phyloP scores from a whole-genome alignment of 768 basidiomycete species.

The Phylloporus scabripes region DNA sequence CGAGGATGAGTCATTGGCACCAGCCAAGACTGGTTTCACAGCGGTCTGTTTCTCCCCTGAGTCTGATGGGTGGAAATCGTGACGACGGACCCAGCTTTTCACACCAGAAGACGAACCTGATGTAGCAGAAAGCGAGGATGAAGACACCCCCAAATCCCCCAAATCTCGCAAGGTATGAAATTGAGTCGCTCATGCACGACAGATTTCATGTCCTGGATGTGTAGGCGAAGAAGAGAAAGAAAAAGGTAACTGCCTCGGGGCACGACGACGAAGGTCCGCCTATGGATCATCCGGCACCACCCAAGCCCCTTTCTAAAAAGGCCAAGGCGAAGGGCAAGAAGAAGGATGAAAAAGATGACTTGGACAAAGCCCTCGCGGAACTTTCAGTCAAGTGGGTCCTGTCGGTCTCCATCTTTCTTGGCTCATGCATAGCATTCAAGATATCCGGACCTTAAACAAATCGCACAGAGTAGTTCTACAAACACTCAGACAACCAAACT shows the following conservation, averaged over 20 bases:
- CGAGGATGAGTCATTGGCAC: constrained; percentile 34
- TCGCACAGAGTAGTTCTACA: constrained; percentile 18
- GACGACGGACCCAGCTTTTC: constrained; percentile 37
- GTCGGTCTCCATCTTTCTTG: neutral
- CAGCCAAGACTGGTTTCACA: constrained; percentile 35
- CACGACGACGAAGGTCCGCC: constrained; percentile 3
- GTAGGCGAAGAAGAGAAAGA: constrained; percentile 40
- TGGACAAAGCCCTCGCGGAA: constrained; percentile 81
- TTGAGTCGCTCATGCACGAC: neutral
- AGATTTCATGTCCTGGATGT: constrained; percentile 2
- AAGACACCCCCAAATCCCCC: constrained; percentile 12
- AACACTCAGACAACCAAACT: constrained; percentile 32
- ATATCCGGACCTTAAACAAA: constrained; percentile 48
- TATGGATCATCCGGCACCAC: constrained; percentile 17
- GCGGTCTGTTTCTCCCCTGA: constrained; percentile 33
- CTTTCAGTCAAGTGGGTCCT: constrained; percentile 64
- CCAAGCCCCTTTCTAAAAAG: constrained; percentile 52
- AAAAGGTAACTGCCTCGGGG: constrained; percentile 15
- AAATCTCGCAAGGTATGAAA: constrained; percentile 24
- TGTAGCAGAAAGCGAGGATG: constrained; percentile 19
- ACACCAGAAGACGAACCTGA: constrained; percentile 28
- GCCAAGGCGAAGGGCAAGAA: constrained; percentile 58
- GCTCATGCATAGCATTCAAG: constrained; percentile 25
- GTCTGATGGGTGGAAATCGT: constrained; percentile 10
- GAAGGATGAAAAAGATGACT: constrained; percentile 64